A percentile compares a stretch with the other conserved stretches of the same genome.
These are phyloP conservation scores for Teunomyces cretensis DNA, from an alignment of 805 yeast genomes.

Conservation along the genomic window DNA sequence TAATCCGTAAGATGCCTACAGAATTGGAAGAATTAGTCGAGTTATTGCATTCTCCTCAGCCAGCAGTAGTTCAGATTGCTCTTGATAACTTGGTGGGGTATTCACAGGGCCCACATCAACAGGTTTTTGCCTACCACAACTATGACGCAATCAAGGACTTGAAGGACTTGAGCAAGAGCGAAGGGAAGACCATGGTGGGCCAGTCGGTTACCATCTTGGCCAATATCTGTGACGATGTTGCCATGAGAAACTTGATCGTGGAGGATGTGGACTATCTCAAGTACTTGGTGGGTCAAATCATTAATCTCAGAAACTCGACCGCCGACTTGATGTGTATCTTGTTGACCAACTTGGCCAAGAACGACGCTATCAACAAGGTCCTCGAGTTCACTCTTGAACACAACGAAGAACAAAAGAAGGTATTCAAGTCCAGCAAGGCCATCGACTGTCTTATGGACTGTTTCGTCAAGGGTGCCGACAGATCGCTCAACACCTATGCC, in stretches of 20 bases:
- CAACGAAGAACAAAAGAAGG: conserved; percentile 37
- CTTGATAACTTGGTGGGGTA: conserved; percentile 79
- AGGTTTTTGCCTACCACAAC: conserved; percentile 68
- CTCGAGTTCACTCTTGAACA: conserved; percentile 39
- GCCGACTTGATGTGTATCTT: conserved; percentile 84
- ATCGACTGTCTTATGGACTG: conserved; percentile 85
- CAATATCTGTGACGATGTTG: conserved; percentile 72
- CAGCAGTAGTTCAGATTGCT: conserved; percentile 79
- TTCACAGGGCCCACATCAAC: conserved; percentile 67
- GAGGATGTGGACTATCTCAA: conserved; percentile 58
- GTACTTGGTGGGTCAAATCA: conserved; percentile 48
- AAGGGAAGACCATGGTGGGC: conserved; percentile 53
- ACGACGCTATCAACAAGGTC: conserved; percentile 57
- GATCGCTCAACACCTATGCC: conserved; percentile 68
- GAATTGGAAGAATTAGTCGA: conserved; percentile 60
- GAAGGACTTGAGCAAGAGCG: conserved; percentile 55
- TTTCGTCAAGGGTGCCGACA: conserved; percentile 80
- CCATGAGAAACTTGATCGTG: conserved; percentile 63
- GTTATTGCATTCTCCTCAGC: conserved; percentile 79
- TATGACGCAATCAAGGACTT: conserved; percentile 72
- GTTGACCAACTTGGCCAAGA: conserved; percentile 82
- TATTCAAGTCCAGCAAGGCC: conserved; percentile 56
- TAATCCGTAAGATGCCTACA: conserved; percentile 33
- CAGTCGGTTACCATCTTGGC: conserved; percentile 78
- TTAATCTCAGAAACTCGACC: conserved; percentile 57